Percentiles rank a stretch among this genome's conserved stretches.
These are phyloP conservation scores for Trichoderma citrinoviride DNA, from an alignment of 2,329 filamentous ascomycete genomes.

Conservation along the genomic window DNA sequence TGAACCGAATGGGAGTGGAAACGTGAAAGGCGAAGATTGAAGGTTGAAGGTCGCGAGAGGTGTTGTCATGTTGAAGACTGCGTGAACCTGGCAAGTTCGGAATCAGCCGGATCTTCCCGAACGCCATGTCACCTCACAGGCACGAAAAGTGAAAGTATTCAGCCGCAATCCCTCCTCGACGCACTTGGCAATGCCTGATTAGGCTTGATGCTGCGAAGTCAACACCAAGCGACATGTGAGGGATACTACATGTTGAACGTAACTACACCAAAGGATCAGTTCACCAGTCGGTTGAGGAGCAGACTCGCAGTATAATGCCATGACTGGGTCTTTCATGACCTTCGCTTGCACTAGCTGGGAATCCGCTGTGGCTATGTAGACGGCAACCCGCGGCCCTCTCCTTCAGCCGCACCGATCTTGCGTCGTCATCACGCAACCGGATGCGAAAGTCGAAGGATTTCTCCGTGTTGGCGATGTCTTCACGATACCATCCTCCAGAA, in stretches of 20 bases:
- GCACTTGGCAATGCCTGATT: not conserved
- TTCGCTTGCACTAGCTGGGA: not conserved
- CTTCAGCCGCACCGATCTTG: not conserved
- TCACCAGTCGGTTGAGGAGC: not conserved
- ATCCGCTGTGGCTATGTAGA: not conserved
- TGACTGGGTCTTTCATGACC: not conserved
- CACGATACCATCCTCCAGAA: not conserved
- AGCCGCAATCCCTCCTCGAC: not conserved
- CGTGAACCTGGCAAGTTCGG: not conserved
- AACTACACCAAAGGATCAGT: not conserved
- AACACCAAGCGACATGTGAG: too few species aligned
- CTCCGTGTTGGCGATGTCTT: not conserved
- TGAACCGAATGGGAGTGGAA: too few species aligned
- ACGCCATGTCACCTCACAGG: not conserved
- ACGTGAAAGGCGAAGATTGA: too few species aligned
- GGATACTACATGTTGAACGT: too few species aligned
- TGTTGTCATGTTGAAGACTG: not conserved
- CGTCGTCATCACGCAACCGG: not conserved
- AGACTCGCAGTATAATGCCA: not conserved
- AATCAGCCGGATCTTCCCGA: not conserved
- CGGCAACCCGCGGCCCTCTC: not conserved
- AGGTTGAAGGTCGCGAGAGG: not conserved
- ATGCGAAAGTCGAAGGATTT: not conserved
- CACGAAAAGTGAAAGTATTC: not conserved
- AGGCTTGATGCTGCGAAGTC: too few species aligned